Evolutionary conservation across 176 grass and related monocot genomes (phyloP).

Genomic region (Lolium multiflorum): DNA sequence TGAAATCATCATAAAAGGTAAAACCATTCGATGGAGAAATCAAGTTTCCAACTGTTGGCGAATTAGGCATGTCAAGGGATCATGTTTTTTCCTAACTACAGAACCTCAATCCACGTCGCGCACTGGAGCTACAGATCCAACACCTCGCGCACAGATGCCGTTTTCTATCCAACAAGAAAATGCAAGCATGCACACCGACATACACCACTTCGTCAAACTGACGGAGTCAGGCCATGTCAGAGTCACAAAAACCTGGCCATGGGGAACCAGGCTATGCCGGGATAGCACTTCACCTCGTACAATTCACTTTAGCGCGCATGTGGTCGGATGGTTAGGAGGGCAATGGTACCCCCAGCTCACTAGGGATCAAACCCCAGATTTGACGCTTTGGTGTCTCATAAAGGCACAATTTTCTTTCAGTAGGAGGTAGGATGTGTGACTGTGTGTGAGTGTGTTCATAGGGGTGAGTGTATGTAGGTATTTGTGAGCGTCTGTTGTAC

Average conservation of each 20-base stretch:
- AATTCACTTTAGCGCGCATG: no score
- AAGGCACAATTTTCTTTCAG: no score
- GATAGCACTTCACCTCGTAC: not conserved
- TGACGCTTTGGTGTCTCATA: no score
- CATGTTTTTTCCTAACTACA: not conserved
- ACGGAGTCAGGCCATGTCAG: no score
- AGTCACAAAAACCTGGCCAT: no score
- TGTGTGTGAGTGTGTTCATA: no score
- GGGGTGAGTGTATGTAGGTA: no score
- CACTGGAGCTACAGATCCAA: constrained; percentile 19
- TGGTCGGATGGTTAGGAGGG: no score
- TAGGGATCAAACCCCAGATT: no score
- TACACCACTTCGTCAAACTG: not conserved
- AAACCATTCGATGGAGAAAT: not conserved
- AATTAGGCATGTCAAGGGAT: not conserved
- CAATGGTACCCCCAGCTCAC: no score
- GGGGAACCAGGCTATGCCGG: not conserved
- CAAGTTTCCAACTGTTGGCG: not conserved
- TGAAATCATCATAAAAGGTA: not conserved
- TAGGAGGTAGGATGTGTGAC: no score
- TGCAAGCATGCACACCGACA: not conserved
- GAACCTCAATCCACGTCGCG: not conserved
- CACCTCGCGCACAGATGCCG: not conserved
- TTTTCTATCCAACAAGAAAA: not conserved
- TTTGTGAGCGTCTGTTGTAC: no score